Conservation (phyloP, 495 filamentous ascomycete species). For the Penicillium taxi region DNA sequence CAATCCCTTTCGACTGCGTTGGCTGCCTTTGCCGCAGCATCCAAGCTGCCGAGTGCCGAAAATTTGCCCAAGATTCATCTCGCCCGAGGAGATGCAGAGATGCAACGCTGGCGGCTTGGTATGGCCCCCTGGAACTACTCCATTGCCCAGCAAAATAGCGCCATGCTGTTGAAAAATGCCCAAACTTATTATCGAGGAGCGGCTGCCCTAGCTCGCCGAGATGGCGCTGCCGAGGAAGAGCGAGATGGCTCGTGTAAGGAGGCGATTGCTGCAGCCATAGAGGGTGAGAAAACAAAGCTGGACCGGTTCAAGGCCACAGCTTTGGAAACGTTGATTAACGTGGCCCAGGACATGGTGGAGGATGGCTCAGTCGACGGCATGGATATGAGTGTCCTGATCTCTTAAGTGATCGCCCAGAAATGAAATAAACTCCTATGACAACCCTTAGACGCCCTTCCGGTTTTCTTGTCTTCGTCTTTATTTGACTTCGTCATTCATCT, state of each 20-base stretch:
- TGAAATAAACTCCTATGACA: neutral
- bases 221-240: conserved; percentile 36
- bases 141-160: conserved; percentile 40
- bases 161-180: conserved; percentile 51
- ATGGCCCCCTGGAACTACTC: conserved; percentile 36
- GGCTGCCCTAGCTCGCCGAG: conserved; percentile 36
- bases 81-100: conserved; percentile 53
- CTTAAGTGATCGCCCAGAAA: conserved; percentile 18
- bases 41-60: conserved; percentile 43
- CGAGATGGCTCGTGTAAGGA: conserved; percentile 41
- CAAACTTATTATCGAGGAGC: conserved; percentile 59
- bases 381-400: conserved; percentile 31
- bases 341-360: conserved; percentile 43
- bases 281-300: conserved; percentile 35
- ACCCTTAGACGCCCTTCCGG: too few relatives aligned
- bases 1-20: conserved; percentile 41
- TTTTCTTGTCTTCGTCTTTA: too few relatives aligned
- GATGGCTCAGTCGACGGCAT: conserved; percentile 37
- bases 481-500: conserved; percentile 39
- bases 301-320: conserved; percentile 26
- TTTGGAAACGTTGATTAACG: conserved; percentile 25
- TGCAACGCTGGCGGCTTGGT: conserved; percentile 50
- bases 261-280: conserved; percentile 37
- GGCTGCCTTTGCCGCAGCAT: conserved; percentile 43
- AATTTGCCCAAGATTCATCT: conserved; percentile 53